These are phyloP conservation scores for Blastomyces emzantsi DNA, from an alignment of 2,329 filamentous ascomycete genomes.

Conservation along the genomic window DNA sequence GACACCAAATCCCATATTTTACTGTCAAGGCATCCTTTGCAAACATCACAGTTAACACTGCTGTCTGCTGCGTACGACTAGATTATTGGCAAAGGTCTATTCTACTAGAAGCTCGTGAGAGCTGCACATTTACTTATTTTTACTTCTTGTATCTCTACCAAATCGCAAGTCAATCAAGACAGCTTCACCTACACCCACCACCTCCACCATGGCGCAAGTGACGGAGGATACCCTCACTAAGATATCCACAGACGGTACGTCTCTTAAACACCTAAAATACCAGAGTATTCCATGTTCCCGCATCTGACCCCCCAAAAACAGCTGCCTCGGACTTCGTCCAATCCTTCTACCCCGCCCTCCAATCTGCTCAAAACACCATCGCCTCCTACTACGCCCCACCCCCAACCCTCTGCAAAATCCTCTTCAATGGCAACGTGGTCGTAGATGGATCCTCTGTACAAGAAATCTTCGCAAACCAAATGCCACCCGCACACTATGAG, in stretches of 20 bases:
- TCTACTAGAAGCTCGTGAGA: not conserved
- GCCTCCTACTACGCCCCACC: conserved; percentile 59
- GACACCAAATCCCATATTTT: not conserved
- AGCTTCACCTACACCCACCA: not conserved
- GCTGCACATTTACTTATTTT: not conserved
- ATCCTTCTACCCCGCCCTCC: conserved; percentile 66
- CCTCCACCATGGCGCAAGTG: conserved; percentile 24
- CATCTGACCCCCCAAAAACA: conserved; percentile 25
- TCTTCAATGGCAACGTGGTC: conserved; percentile 66
- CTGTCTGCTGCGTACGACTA: not conserved
- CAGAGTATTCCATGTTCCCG: not conserved
- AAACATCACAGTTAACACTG: not conserved
- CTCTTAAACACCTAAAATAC: not conserved
- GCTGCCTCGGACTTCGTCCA: conserved; percentile 64
- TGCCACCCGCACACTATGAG: conserved; percentile 58
- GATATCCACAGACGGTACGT: conserved; percentile 36
- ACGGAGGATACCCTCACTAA: conserved; percentile 32
- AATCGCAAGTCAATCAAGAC: not conserved
- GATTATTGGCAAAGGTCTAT: not conserved
- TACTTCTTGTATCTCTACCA: not conserved
- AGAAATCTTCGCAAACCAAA: conserved; percentile 57
- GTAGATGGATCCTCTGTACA: conserved; percentile 56
- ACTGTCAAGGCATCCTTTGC: not conserved
- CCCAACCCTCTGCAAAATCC: conserved; percentile 54
- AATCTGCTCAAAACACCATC: conserved; percentile 50